Base-by-base conservation (phyloP, 345 rosid species). In the Raphanus raphanistrum region DNA sequence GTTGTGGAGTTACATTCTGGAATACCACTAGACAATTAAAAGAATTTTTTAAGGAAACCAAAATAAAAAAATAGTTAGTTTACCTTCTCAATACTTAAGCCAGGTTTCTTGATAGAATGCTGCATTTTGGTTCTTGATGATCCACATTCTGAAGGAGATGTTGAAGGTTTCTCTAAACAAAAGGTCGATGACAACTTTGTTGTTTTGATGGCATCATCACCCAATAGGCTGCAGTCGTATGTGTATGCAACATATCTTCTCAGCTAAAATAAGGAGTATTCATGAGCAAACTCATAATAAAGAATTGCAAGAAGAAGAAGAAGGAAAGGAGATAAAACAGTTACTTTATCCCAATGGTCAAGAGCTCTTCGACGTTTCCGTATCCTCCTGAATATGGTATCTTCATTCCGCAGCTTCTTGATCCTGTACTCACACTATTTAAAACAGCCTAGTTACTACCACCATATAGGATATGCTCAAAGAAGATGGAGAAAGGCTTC, bases 231-330 rank as follows among this genome's bases (percentile, higher is more conserved):
- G 89, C 87, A 85, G 71, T 84, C 92, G 90, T 92, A 95, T 8
- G 87, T 95, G 87, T 88, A 92, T 79, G 78, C 87, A 57, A 95
- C 98, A 81, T 91, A 92, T 86, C 88, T 91, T 83, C 99, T 87
- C 87, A 95, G 82, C 99, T 95, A 84, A 74, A 43, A 57, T 12
- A 50, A 74, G 32, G 62, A 74, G 63, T 57, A 69, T 17, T 10
- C 4, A 74, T 63, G 76, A 80, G 79, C 15, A 63, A 63, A 41
- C 63, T 45, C 15, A 41, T 79, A 13, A 79, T 58, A 57, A 64
- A 15, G 62, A 76, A 32, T 0, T 57, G 63, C 61, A 74, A 70
- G 38, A 43, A 58, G 45, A 29, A 71, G 6, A 26, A 73, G 48
- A 28, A 52, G 36, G 3, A 29, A 26, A 35, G 15, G 64, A 5